phyloP scores from a whole-genome alignment of 768 basidiomycete genomes.

The Pisolithus microcarpus region DNA sequence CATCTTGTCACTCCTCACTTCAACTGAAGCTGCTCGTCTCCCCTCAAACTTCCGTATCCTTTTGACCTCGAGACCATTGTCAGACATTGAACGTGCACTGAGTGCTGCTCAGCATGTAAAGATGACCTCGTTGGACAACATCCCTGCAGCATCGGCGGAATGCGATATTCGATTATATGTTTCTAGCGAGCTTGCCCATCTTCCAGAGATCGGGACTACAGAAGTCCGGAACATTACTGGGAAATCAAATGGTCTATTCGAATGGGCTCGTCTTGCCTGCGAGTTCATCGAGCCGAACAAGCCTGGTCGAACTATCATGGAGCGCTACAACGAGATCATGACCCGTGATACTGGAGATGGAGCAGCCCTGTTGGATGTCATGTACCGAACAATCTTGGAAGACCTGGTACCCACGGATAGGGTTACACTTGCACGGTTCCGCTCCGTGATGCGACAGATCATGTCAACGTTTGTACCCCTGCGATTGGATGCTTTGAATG shows the following conservation, averaged over 20 bases:
- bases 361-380: neutral
- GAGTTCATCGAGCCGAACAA: slow-evolving; percentile 3
- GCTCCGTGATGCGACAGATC: neutral
- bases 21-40: slow-evolving; percentile 34
- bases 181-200: neutral
- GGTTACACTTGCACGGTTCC: neutral
- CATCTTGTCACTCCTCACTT: slow-evolving; percentile 19
- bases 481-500: neutral
- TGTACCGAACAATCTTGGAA: neutral
- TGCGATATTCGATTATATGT: neutral
- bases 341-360: neutral
- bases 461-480: neutral
- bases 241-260: slow-evolving; percentile 14
- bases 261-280: slow-evolving; percentile 17
- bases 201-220: neutral
- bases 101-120: neutral
- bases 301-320: neutral
- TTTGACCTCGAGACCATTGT: slow-evolving; percentile 26
- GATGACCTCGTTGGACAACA: neutral
- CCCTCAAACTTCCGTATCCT: slow-evolving; percentile 34
- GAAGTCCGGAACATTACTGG: neutral
- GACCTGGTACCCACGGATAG: neutral
- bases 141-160: neutral
- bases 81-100: slow-evolving; percentile 15
- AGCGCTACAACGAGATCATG: neutral